These are phyloP conservation scores for Endocalyx cinctus DNA, from an alignment of 2,329 filamentous ascomycete genomes.

Conservation along the genomic window DNA sequence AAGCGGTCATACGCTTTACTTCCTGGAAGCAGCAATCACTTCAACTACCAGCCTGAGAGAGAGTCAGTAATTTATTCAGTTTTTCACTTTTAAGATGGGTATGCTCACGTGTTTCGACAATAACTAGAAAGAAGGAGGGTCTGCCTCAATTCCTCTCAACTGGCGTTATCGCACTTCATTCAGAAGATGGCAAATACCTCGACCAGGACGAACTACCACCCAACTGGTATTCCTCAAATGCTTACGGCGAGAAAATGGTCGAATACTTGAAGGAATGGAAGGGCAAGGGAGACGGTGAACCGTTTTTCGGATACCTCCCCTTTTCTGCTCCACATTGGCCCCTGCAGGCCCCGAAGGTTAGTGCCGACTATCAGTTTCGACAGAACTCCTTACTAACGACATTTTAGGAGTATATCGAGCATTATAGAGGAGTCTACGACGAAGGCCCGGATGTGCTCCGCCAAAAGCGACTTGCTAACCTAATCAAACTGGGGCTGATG, in stretches of 20 bases:
- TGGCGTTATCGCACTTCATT: conserved; percentile 9
- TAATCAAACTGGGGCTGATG: conserved; percentile 23
- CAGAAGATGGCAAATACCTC: not conserved
- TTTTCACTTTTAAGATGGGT: not conserved
- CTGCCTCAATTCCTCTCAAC: conserved; percentile 9
- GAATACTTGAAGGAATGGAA: conserved; percentile 30
- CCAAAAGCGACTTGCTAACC: conserved; percentile 10
- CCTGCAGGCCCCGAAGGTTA: conserved; percentile 48
- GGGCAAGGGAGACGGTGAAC: conserved; percentile 22
- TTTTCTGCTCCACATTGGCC: conserved; percentile 61
- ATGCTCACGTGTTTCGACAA: not conserved
- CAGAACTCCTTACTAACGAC: not conserved
- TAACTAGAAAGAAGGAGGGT: not conserved
- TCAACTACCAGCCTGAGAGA: conserved; percentile 19
- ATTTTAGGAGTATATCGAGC: not conserved
- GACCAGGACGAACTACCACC: conserved; percentile 22
- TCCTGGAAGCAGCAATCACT: conserved; percentile 45
- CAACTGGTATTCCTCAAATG: conserved; percentile 41
- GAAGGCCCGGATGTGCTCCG: conserved; percentile 55
- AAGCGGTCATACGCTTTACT: conserved; percentile 48
- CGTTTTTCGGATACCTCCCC: conserved; percentile 56
- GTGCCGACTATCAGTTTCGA: conserved; percentile 38
- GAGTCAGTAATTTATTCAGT: too few species aligned
- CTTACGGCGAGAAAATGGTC: conserved; percentile 39
- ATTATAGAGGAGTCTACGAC: conserved; percentile 52